These are phyloP conservation scores for Chlorella sorokiniana DNA, from an alignment of 139 green algal species.

Conservation along the genomic window DNA sequence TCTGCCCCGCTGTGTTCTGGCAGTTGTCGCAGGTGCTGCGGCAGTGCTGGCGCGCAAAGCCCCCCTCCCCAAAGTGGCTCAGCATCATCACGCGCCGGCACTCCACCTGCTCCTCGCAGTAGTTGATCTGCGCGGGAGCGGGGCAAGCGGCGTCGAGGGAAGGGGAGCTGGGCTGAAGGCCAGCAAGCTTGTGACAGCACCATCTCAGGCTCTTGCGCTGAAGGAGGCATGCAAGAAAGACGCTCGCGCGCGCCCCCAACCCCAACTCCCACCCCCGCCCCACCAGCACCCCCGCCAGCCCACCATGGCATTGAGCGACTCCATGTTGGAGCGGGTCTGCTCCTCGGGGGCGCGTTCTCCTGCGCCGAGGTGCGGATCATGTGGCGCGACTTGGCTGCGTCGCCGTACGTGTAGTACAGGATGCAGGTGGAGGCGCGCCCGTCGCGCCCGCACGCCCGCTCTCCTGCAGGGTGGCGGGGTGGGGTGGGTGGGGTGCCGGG, in stretches of 20 bases:
- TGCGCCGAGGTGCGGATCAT: slow-evolving; percentile 75
- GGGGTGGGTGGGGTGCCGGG: background rate
- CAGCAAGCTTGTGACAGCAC: background rate
- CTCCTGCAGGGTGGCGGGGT: slow-evolving; percentile 55
- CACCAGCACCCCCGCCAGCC: background rate
- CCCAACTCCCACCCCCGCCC: background rate
- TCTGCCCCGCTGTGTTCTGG: slow-evolving; percentile 21
- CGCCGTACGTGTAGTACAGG: slow-evolving; percentile 78
- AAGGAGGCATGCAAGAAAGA: no score
- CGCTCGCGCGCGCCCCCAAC: no score
- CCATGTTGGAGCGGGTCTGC: slow-evolving; percentile 68
- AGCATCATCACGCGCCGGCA: slow-evolving; percentile 84
- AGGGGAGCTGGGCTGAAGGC: background rate
- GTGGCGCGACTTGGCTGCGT: slow-evolving; percentile 64
- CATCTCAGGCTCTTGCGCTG: background rate
- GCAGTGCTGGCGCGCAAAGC: slow-evolving; percentile 68
- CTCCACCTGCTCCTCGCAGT: slow-evolving; percentile 79
- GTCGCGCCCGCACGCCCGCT: slow-evolving; percentile 83
- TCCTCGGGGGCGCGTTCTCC: slow-evolving; percentile 60
- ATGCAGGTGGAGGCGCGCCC: slow-evolving; percentile 70
- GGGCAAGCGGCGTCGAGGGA: background rate
- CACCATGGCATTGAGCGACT: slow-evolving; percentile 85
- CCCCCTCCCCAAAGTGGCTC: slow-evolving; percentile 81
- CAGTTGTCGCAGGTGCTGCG: slow-evolving; percentile 80
- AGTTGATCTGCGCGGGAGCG: slow-evolving; percentile 64